Evolutionary conservation across 192 early-diverging fungal species (phyloP).

Genomic region (Entophlyctis helioformis): DNA sequence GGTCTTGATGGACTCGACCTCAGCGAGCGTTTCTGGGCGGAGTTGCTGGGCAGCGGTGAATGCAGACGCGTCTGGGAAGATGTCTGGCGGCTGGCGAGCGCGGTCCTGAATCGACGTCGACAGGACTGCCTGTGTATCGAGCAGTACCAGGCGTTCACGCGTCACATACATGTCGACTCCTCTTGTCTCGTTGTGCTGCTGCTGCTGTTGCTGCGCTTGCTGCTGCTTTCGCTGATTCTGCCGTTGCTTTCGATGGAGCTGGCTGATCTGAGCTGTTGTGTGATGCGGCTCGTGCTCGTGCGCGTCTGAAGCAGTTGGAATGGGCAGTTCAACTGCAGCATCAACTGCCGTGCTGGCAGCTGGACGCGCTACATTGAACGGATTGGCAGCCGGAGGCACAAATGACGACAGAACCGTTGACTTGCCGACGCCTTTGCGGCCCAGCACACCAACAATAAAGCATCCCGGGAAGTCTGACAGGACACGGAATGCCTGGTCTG

Average conservation of each 20-base stretch:
- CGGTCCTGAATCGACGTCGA: conserved; percentile 15
- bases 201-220: too few relatives aligned
- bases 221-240: too few relatives aligned
- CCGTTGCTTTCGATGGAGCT: too few relatives aligned
- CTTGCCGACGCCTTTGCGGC: conserved; percentile 55
- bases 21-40: too few relatives aligned
- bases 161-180: conserved; percentile 57
- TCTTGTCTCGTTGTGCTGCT: too few relatives aligned
- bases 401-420: conserved; percentile 46
- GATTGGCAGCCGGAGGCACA: conserved; percentile 13
- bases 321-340: too few relatives aligned
- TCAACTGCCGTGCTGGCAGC: conserved; percentile 43
- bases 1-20: conserved; percentile 30
- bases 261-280: too few relatives aligned
- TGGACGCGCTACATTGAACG: conserved; percentile 15
- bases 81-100: background rate
- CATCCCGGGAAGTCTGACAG: conserved; percentile 53
- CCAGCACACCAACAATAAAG: conserved; percentile 55
- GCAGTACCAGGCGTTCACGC: conserved; percentile 46
- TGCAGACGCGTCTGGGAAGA: conserved; percentile 30
- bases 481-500: conserved; percentile 12
- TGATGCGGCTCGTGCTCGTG: too few relatives aligned
- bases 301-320: too few relatives aligned
- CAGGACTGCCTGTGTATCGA: conserved; percentile 50
- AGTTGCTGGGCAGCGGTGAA: too few relatives aligned